These are phyloP conservation scores for Calonectria pteridis DNA, from an alignment of 2,329 filamentous ascomycete species.

Conservation along the genomic window DNA sequence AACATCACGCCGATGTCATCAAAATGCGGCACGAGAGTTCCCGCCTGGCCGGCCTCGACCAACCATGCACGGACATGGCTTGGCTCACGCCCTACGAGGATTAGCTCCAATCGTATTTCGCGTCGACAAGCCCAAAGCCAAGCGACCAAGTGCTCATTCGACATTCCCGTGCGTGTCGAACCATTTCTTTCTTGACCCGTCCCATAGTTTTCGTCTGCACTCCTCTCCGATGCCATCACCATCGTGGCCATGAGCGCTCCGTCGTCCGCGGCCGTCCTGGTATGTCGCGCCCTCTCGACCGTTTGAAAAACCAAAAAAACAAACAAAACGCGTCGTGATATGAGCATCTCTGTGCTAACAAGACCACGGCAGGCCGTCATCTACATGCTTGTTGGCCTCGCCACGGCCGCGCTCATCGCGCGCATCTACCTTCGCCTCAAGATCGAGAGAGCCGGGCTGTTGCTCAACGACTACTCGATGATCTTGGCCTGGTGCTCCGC, in stretches of 20 bases:
- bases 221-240: not conserved
- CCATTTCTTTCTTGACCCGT: not conserved
- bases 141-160: not conserved
- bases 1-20: not conserved
- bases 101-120: not conserved
- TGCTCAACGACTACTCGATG: slow-evolving; percentile 1
- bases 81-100: not conserved
- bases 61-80: not conserved
- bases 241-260: not conserved
- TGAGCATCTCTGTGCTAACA: not conserved
- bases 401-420: not conserved
- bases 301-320: not conserved
- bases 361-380: not conserved
- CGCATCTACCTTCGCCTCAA: not conserved
- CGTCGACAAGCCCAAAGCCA: not conserved
- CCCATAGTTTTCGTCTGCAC: not conserved
- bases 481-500: not conserved
- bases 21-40: not conserved
- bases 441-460: not conserved
- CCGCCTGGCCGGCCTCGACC: not conserved
- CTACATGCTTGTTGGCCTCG: not conserved
- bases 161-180: not conserved
- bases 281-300: not conserved
- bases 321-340: not conserved
- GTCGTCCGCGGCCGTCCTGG: not conserved